Conservation (phyloP, 345 rosid species). For the Microthlaspi erraticum region DNA sequence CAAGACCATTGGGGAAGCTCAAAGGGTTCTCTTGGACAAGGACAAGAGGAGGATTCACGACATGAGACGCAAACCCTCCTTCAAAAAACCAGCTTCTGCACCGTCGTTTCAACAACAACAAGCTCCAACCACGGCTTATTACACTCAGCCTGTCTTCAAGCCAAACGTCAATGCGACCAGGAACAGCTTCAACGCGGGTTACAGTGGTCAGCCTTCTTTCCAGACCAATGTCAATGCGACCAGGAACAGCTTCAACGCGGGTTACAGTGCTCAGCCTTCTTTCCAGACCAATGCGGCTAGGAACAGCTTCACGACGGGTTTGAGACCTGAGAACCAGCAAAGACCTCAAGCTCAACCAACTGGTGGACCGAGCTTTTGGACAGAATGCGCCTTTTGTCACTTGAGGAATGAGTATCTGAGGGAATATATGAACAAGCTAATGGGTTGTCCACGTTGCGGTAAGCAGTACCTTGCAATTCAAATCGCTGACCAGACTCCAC, state of each 20-base stretch:
- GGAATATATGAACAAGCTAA: slow-evolving; percentile 43
- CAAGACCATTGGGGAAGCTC: slow-evolving; percentile 87
- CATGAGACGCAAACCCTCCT: slow-evolving; percentile 48
- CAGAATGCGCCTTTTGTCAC: slow-evolving; percentile 70
- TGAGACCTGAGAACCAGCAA: slow-evolving; percentile 44
- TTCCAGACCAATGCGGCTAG: slow-evolving; percentile 39
- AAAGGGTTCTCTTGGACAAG: slow-evolving; percentile 72
- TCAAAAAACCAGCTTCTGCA: slow-evolving; percentile 38
- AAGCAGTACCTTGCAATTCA: slow-evolving; percentile 61
- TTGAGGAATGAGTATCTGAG: slow-evolving; percentile 54
- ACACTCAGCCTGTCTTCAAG: slow-evolving; percentile 38
- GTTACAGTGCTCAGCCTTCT: not conserved
- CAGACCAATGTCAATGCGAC: slow-evolving; percentile 32
- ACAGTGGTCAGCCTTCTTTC: slow-evolving; percentile 26
- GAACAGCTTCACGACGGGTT: slow-evolving; percentile 40
- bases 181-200: slow-evolving; percentile 41
- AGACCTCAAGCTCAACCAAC: slow-evolving; percentile 52
- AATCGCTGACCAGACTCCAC: slow-evolving; percentile 42
- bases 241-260: slow-evolving; percentile 42
- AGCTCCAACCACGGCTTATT: slow-evolving; percentile 36
- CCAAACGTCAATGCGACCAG: slow-evolving; percentile 32
- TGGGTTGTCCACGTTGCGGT: slow-evolving; percentile 60
- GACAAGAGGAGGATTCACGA: slow-evolving; percentile 67
- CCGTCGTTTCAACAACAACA: slow-evolving; percentile 51
- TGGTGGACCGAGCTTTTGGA: slow-evolving; percentile 60